phyloP scores from a whole-genome alignment of 2,329 filamentous ascomycete species.

The Stemphylium lycopersici region DNA sequence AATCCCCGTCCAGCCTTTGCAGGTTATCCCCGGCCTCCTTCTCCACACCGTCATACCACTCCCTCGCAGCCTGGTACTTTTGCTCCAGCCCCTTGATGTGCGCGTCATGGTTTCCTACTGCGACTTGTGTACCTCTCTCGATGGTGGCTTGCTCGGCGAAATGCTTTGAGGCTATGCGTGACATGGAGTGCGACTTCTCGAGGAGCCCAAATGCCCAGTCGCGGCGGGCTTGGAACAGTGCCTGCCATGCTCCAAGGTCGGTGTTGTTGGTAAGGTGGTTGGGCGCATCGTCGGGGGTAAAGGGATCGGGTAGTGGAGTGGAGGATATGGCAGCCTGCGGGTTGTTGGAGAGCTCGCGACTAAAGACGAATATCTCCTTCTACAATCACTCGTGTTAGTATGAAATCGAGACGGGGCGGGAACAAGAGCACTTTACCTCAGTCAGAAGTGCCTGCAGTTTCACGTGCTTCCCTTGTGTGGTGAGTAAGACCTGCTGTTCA shows the following conservation, averaged over 20 bases:
- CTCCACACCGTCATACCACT: conserved; percentile 71
- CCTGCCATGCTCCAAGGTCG: conserved; percentile 85
- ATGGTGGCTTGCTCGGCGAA: conserved; percentile 78
- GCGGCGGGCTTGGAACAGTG: conserved; percentile 79
- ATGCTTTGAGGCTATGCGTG: conserved; percentile 66
- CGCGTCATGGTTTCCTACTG: conserved; percentile 81
- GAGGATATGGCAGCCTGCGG: conserved; percentile 58
- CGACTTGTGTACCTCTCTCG: conserved; percentile 79
- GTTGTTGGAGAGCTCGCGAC: conserved; percentile 64
- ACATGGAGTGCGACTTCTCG: conserved; percentile 71
- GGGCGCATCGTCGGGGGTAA: conserved; percentile 69
- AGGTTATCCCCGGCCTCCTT: conserved; percentile 70
- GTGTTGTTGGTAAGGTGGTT: conserved; percentile 81
- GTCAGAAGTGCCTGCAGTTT: conserved; percentile 79
- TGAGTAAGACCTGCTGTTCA: conserved; percentile 86
- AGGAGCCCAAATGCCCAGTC: conserved; percentile 77
- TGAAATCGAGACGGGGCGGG: neutral
- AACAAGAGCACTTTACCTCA: conserved; percentile 64
- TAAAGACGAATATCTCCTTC: conserved; percentile 92
- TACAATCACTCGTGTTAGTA: conserved; percentile 47
- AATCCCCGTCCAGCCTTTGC: conserved; percentile 70
- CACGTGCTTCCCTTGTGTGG: conserved; percentile 80
- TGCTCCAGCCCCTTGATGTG: conserved; percentile 75
- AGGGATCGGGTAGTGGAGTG: conserved; percentile 61
- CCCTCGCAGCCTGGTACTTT: conserved; percentile 72